phyloP scores from a whole-genome alignment of 768 basidiomycete species.

The Epithele typhae region DNA sequence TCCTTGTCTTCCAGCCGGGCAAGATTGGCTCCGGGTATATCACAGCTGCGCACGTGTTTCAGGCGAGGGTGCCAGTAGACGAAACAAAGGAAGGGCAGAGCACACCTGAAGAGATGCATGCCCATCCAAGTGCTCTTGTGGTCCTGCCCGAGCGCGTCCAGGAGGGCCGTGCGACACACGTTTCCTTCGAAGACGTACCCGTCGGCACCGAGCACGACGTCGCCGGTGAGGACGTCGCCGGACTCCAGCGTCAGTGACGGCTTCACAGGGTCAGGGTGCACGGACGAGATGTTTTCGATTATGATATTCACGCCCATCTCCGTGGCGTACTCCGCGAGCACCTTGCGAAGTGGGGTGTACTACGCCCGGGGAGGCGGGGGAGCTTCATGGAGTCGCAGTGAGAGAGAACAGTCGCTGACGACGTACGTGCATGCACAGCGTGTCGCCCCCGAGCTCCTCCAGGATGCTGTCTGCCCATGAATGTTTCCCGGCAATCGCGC shows the following conservation, averaged over 20 bases:
- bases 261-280: slow-evolving; percentile 6
- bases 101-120: slow-evolving; percentile 17
- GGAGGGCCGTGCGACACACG: slow-evolving; percentile 9
- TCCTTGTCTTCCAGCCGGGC: too few species aligned
- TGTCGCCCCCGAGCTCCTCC: slow-evolving; percentile 43
- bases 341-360: slow-evolving; percentile 25
- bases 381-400: neutral
- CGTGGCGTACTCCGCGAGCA: slow-evolving; percentile 23
- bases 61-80: neutral
- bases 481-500: slow-evolving; percentile 40
- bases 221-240: slow-evolving; percentile 24
- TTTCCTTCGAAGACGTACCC: slow-evolving; percentile 9
- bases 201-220: slow-evolving; percentile 27
- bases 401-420: neutral
- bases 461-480: slow-evolving; percentile 45
- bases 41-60: too few species aligned
- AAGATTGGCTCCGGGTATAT: too few species aligned
- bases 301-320: slow-evolving; percentile 18
- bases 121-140: slow-evolving; percentile 5
- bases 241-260: slow-evolving; percentile 22
- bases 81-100: neutral
- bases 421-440: slow-evolving; percentile 45
- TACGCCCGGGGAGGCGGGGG: slow-evolving; percentile 2
- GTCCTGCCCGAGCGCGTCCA: slow-evolving; percentile 8
- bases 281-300: slow-evolving; percentile 10